A percentile compares a stretch with the other conserved stretches of the same genome.
Evolutionary conservation across 352 stramenopile genomes (phyloP).

Genomic region (Hyaloperonospora brassicae): DNA sequence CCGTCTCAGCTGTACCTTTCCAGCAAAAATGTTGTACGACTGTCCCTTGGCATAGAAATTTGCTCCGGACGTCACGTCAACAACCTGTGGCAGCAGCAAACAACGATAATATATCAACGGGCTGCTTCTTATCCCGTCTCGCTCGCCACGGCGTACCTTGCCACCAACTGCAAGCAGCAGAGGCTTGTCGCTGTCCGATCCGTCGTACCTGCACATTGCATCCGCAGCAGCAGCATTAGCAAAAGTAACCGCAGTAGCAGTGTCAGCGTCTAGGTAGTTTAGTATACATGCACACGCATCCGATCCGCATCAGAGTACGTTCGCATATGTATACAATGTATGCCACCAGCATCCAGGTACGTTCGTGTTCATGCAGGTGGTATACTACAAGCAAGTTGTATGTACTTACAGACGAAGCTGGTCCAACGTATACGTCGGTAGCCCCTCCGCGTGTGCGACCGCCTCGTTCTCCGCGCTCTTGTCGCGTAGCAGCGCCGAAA

Average conservation of each 20-base stretch:
- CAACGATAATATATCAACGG: constrained; percentile 6
- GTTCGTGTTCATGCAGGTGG: background rate
- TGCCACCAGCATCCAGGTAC: too few relatives aligned
- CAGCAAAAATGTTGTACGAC: constrained; percentile 67
- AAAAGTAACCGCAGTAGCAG: too few relatives aligned
- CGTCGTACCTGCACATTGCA: constrained; percentile 41
- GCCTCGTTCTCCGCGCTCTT: constrained; percentile 17
- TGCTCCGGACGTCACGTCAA: constrained; percentile 60
- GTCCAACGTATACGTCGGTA: constrained; percentile 49
- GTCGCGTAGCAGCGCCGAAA: constrained; percentile 37
- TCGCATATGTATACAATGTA: constrained; percentile 1
- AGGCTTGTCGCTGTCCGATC: constrained; percentile 47
- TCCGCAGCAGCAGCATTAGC: too few relatives aligned
- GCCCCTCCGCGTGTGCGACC: constrained; percentile 23
- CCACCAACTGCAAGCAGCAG: constrained; percentile 65
- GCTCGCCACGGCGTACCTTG: constrained; percentile 33
- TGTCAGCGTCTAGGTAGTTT: background rate
- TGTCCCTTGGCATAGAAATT: constrained; percentile 75
- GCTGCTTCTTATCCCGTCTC: background rate
- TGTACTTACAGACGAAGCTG: constrained; percentile 47
- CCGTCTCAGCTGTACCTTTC: constrained; percentile 30
- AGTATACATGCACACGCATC: constrained; percentile 3
- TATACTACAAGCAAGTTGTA: constrained; percentile 1
- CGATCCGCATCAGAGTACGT: too few relatives aligned
- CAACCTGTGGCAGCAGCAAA: constrained; percentile 24